Conservation (phyloP, 225 moss, liverwort and hornwort genomes). For the Pseudoscleropodium purum region DNA sequence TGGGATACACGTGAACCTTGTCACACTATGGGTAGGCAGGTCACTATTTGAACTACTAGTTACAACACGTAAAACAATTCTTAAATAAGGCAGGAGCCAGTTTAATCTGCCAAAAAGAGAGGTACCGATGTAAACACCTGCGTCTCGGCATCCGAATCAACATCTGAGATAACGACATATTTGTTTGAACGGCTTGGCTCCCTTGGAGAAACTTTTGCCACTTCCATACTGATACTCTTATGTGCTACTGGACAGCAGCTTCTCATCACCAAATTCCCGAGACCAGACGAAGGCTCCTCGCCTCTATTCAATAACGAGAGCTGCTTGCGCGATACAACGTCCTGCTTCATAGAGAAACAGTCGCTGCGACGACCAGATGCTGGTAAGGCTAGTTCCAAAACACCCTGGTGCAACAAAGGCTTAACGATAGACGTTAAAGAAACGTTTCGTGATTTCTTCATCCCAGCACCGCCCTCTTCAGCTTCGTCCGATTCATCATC, state of each 20-base stretch:
- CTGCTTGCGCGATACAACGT: background rate
- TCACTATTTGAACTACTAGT: background rate
- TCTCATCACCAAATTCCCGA: background rate
- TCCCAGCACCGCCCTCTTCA: background rate
- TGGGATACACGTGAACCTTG: background rate
- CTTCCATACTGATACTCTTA: background rate
- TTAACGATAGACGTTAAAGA: background rate
- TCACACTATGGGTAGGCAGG: background rate
- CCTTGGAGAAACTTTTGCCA: background rate
- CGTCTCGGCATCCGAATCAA: constrained; percentile 33
- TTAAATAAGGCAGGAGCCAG: background rate
- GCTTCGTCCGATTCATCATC: constrained; percentile 4
- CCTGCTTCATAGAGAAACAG: background rate
- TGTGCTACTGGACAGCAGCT: background rate
- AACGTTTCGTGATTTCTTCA: constrained; percentile 3
- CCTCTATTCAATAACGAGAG: background rate
- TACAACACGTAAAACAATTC: background rate
- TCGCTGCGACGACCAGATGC: background rate
- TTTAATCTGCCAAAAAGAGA: background rate
- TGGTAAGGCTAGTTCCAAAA: constrained; percentile 4
- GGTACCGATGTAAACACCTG: constrained; percentile 12
- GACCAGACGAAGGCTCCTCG: constrained; percentile 2
- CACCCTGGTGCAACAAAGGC: background rate
- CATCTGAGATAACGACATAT: constrained; percentile 5
- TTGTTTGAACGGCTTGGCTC: background rate